Conservation (phyloP, 1,284 basidiomycete species). For the Sporisorium iseilematis-ciliati region DNA sequence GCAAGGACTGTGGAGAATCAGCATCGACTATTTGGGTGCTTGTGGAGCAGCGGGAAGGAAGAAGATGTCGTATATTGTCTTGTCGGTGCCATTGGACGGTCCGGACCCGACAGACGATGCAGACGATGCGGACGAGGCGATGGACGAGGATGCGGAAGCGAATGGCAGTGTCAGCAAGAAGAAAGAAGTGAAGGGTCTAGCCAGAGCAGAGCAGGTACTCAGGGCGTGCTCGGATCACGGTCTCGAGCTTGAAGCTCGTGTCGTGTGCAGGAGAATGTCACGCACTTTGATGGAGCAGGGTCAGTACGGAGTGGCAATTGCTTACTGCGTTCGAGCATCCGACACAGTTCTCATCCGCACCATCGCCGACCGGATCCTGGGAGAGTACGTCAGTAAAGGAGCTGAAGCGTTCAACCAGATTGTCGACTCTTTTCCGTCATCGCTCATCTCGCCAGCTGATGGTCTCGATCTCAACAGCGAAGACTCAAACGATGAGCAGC, state of each 20-base stretch:
- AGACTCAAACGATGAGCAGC: conserved; percentile 15
- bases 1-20: conserved; percentile 67
- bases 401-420: conserved; percentile 55
- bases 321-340: conserved; percentile 64
- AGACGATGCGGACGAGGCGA: conserved; percentile 42
- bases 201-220: conserved; percentile 63
- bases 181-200: conserved; percentile 20
- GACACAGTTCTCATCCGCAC: conserved; percentile 58
- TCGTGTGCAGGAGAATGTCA: conserved; percentile 59
- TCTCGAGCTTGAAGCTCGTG: conserved; percentile 63
- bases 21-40: conserved; percentile 62
- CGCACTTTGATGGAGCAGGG: conserved; percentile 42
- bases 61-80: conserved; percentile 62
- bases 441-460: conserved; percentile 45
- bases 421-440: conserved; percentile 63
- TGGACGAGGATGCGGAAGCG: conserved; percentile 71
- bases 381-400: conserved; percentile 58
- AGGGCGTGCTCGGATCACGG: conserved; percentile 62
- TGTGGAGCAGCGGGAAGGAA: conserved; percentile 43
- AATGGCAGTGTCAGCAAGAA: conserved; percentile 42
- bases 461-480: conserved; percentile 29
- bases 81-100: conserved; percentile 58
- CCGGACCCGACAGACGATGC: conserved; percentile 27
- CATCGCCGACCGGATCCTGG: conserved; percentile 63
- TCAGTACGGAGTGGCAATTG: conserved; percentile 60